Conservation (phyloP, 2,329 filamentous ascomycete genomes). For the Ophiosphaerella herpotricha region DNA sequence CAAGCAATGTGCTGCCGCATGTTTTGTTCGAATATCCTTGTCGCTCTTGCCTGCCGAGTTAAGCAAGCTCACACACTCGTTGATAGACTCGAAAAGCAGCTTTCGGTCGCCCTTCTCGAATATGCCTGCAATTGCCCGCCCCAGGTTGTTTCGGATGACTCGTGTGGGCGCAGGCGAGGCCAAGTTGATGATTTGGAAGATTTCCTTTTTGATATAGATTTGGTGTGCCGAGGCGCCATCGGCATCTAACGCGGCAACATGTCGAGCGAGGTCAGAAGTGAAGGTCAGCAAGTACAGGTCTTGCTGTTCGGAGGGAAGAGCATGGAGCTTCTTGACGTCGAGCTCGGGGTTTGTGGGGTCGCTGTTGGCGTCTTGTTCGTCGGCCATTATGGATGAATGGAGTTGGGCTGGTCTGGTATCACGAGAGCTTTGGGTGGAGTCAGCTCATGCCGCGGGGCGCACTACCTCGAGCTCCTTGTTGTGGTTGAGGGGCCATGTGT, state of each 20-base stretch:
- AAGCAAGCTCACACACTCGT: conserved; percentile 77
- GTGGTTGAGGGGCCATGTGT: conserved; percentile 18
- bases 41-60: conserved; percentile 74
- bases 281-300: conserved; percentile 92
- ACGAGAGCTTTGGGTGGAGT: conserved; percentile 7
- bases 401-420: conserved; percentile 9
- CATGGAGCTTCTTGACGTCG: conserved; percentile 85
- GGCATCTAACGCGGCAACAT: conserved; percentile 73
- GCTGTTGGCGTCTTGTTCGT: conserved; percentile 38
- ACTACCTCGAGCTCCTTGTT: conserved; percentile 9
- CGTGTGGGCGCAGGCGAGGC: conserved; percentile 79
- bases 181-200: conserved; percentile 90
- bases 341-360: conserved; percentile 71
- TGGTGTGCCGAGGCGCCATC: conserved; percentile 89
- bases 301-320: conserved; percentile 90
- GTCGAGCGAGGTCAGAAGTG: conserved; percentile 77
- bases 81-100: conserved; percentile 90
- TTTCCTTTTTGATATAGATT: conserved; percentile 88
- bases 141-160: conserved; percentile 87
- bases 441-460: conserved; percentile 29
- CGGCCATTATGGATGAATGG: conserved; percentile 29
- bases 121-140: conserved; percentile 80
- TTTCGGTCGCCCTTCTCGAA: conserved; percentile 87
- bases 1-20: conserved; percentile 84
- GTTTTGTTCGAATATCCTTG: conserved; percentile 76